Evolutionary conservation across 805 yeast species (phyloP).

Genomic region (Clavispora fructus): DNA sequence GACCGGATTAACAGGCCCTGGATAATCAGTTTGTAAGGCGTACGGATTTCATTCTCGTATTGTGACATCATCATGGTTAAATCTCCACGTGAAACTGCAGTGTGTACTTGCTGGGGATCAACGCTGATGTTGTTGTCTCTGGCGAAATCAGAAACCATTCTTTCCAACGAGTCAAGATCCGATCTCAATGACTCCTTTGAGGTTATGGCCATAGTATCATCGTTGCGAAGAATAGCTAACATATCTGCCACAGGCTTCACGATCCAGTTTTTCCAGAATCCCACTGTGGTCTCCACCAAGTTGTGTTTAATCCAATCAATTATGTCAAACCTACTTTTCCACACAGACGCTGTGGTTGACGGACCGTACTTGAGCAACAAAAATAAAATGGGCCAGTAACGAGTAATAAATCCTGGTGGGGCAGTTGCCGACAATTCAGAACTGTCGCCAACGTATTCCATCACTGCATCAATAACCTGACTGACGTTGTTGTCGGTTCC

Average conservation of each 20-base stretch:
- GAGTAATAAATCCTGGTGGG: constrained; percentile 10
- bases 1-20: constrained; percentile 72
- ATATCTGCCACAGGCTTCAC: constrained; percentile 69
- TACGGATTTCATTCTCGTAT: constrained; percentile 70
- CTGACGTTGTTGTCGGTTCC: background rate
- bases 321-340: constrained; percentile 51
- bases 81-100: constrained; percentile 65
- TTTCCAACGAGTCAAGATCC: constrained; percentile 72
- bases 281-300: constrained; percentile 55
- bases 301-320: constrained; percentile 53
- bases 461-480: constrained; percentile 2
- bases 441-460: constrained; percentile 3
- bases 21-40: constrained; percentile 60
- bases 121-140: constrained; percentile 23
- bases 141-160: constrained; percentile 81
- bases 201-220: constrained; percentile 68
- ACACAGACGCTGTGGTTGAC: constrained; percentile 32
- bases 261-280: constrained; percentile 81
- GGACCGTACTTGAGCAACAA: constrained; percentile 50
- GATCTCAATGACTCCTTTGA: constrained; percentile 73
- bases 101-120: constrained; percentile 29
- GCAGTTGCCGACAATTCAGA: constrained; percentile 2
- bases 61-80: constrained; percentile 71
- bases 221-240: constrained; percentile 77
- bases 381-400: constrained; percentile 65